Base-by-base conservation (phyloP, 805 yeast species). In the Candida yuanshanica region DNA sequence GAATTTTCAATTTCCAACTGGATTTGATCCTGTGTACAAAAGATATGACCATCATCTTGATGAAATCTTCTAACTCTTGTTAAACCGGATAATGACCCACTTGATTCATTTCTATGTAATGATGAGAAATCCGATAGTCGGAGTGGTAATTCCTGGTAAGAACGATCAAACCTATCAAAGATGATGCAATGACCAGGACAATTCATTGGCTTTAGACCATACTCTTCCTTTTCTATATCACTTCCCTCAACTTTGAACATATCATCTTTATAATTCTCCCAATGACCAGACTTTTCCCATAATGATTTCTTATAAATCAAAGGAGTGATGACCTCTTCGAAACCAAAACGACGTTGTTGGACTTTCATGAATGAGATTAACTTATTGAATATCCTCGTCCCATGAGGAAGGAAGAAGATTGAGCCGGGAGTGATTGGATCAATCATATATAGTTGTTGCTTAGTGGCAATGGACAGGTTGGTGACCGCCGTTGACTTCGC, bases 31-130 rank as follows among this genome's bases (percentile, higher is more conserved):
- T 74, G 70, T 2, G 82, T 77, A 58, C 99, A 93, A 60, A 93
- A 93, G 21, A 93, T 90, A 55, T 93, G 99, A 7, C 97, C 98
- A 60, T 93, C 99, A 62, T 93, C 99, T 65, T 93, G 99, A 62
- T 93, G 99, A 65, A 93, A 93, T 48, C 96, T 70, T 44, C 99
- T 75, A 4, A 93, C 96, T 42, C 99, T 71, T 0, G 98, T 93
- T 27, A 93, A 68, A 0, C 99, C 99, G 7, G 91, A 75, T 17
- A 93, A 71, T 1, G 98, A 95, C 3, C 99, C 99, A 43, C 95
- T 82, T 21, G 95, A 82, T 63, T 93, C 99, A 56, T 93, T 93
- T 56, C 99, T 72, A 61, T 93, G 99, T 44, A 93, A 66, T 2
- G 95, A 87, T 20, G 95, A 83, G 65, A 91, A 91, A 61, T 93